phyloP scores from a whole-genome alignment of 768 basidiomycete species.

The Boletus bicolor region DNA sequence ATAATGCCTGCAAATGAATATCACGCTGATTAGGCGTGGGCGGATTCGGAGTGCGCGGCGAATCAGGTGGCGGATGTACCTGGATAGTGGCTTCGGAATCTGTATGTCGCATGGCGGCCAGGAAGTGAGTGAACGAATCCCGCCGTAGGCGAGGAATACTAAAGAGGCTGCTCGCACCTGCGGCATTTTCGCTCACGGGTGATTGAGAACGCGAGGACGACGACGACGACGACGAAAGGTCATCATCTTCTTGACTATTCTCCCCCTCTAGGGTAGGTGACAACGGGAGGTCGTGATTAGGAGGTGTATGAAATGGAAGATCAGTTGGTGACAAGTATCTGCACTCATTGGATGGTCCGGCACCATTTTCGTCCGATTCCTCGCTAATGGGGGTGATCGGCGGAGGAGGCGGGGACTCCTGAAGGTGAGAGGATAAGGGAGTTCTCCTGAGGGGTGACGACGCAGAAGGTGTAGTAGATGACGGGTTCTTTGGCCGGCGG shows the following conservation, averaged over 20 bases:
- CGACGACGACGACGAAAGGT: constrained; percentile 27
- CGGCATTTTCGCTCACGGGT: constrained; percentile 47
- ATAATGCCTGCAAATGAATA: constrained; percentile 71
- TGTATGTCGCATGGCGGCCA: constrained; percentile 55
- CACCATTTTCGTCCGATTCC: constrained; percentile 46
- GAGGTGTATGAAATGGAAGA: constrained; percentile 55
- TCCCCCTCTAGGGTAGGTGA: constrained; percentile 31
- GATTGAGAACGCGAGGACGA: constrained; percentile 56
- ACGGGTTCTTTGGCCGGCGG: constrained; percentile 47
- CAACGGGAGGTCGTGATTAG: constrained; percentile 46
- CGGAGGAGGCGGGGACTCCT: constrained; percentile 52
- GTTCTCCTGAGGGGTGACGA: constrained; percentile 68
- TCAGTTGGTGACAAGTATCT: constrained; percentile 64
- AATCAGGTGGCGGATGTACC: constrained; percentile 77
- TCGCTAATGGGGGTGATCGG: constrained; percentile 82
- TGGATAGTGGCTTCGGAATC: constrained; percentile 67
- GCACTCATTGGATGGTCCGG: constrained; percentile 49
- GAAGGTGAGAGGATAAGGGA: constrained; percentile 38
- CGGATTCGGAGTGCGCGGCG: constrained; percentile 73
- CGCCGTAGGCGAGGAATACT: constrained; percentile 65
- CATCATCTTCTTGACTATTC: constrained; percentile 23
- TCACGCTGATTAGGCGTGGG: constrained; percentile 84
- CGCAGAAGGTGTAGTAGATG: constrained; percentile 38
- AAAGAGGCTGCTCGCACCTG: constrained; percentile 86
- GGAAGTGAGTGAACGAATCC: constrained; percentile 65